These are phyloP conservation scores for Leccinum laetum DNA, from an alignment of 1,284 basidiomycete genomes.

Conservation along the genomic window DNA sequence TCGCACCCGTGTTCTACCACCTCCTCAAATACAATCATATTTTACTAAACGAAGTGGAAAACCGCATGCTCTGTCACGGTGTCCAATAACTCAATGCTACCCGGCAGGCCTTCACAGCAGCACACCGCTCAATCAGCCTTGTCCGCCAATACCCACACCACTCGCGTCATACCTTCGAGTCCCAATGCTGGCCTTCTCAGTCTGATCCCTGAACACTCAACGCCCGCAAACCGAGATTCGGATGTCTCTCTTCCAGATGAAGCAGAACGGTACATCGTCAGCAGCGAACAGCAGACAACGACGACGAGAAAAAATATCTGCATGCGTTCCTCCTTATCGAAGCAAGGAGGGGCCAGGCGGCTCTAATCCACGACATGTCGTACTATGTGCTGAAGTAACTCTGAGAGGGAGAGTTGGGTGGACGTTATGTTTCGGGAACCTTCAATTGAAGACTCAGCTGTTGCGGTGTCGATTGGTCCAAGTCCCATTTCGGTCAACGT, in stretches of 20 bases:
- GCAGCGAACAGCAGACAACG: too few relatives aligned
- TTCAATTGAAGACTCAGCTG: constrained; percentile 65
- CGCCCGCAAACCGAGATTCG: constrained; percentile 32
- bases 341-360: constrained; percentile 40
- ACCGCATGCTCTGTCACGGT: too few relatives aligned
- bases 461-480: constrained; percentile 19
- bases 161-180: constrained; percentile 23
- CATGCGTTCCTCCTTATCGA: too few relatives aligned
- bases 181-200: constrained; percentile 25
- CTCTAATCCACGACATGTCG: too few relatives aligned
- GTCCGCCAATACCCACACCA: constrained; percentile 10
- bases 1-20: constrained; percentile 19
- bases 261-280: too few relatives aligned
- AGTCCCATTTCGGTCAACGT: constrained; percentile 29
- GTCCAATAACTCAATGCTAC: constrained; percentile 10
- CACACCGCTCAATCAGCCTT: constrained; percentile 2
- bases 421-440: constrained; percentile 78
- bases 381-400: too few relatives aligned
- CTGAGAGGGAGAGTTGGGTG: constrained; percentile 93
- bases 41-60: too few relatives aligned
- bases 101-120: constrained; percentile 13
- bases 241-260: too few relatives aligned
- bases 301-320: too few relatives aligned
- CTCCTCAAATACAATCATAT: constrained; percentile 22
- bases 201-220: constrained; percentile 30